phyloP scores from a whole-genome alignment of 345 rosid species.

The Camelina sativa region DNA sequence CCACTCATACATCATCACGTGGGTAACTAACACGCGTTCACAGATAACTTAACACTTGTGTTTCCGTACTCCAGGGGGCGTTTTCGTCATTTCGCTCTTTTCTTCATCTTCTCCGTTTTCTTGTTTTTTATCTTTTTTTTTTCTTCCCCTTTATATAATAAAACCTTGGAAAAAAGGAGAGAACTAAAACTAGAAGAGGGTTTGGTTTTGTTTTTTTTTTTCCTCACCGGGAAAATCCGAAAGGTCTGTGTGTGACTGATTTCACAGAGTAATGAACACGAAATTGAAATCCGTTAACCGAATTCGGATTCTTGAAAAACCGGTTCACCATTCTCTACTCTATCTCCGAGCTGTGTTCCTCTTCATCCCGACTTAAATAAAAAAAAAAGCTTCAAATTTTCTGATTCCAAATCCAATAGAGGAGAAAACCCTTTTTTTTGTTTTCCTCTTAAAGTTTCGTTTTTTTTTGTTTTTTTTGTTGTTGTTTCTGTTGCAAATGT shows the following conservation, averaged over 20 bases:
- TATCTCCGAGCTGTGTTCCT: constrained; percentile 78
- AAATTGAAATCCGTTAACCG: constrained; percentile 32
- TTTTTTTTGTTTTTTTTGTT: not conserved
- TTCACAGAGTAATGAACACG: constrained; percentile 52
- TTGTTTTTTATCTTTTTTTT: not conserved
- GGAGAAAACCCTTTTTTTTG: not conserved
- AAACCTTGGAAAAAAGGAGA: not conserved
- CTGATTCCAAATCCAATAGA: not conserved
- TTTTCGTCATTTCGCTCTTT: constrained; percentile 14
- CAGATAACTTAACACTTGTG: not conserved
- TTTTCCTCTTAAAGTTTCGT: not conserved
- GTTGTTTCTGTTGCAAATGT: constrained; percentile 37
- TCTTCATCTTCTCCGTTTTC: not conserved
- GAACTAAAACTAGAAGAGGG: not conserved
- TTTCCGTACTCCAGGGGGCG: constrained; percentile 30
- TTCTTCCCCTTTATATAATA: constrained; percentile 1
- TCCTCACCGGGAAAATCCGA: constrained; percentile 27
- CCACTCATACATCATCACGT: not conserved
- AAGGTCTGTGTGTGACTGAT: constrained; percentile 24
- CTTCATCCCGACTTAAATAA: constrained; percentile 71
- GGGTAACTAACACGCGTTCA: not conserved
- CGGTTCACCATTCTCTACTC: constrained; percentile 63
- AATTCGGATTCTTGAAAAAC: constrained; percentile 48
- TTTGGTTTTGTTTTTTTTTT: constrained; percentile 4
- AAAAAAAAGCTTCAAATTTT: not conserved